phyloP scores from a whole-genome alignment of 2,329 filamentous ascomycete species.

The Cytospora mali region DNA sequence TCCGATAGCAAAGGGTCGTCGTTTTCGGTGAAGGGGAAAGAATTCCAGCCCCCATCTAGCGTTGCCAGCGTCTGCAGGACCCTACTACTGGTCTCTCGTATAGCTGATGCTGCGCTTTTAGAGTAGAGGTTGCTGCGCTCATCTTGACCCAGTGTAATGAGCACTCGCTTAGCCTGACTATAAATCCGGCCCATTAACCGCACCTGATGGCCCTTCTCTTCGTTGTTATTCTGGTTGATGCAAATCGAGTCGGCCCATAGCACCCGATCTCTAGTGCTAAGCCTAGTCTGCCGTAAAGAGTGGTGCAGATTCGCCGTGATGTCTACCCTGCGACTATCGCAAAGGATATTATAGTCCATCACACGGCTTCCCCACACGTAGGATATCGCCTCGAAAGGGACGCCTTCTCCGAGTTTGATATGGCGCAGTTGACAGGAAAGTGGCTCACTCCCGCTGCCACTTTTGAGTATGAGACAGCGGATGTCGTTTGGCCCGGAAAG shows the following conservation, averaged over 20 bases:
- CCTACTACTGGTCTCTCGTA: neutral
- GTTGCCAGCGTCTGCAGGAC: accelerated
- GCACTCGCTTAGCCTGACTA: neutral
- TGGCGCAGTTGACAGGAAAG: neutral
- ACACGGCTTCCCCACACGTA: constrained; percentile 1
- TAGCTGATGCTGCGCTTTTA: neutral
- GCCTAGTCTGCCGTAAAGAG: neutral
- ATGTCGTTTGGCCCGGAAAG: neutral
- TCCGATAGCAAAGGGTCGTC: neutral
- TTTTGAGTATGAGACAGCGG: neutral
- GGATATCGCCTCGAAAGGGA: constrained; percentile 6
- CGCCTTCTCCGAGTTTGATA: neutral
- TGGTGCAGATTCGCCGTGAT: neutral
- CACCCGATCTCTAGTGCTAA: accelerated
- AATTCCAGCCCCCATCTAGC: neutral
- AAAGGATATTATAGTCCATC: neutral
- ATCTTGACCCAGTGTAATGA: constrained; percentile 18
- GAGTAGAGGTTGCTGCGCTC: neutral
- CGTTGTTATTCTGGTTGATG: constrained; percentile 2
- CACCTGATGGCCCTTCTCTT: constrained; percentile 13
- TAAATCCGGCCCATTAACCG: constrained; percentile 11
- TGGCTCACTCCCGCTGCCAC: neutral
- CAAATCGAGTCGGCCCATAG: constrained; percentile 11
- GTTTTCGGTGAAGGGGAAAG: neutral
- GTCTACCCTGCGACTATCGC: neutral